These are phyloP conservation scores for Atkinsonella texensis DNA, from an alignment of 2,329 filamentous ascomycete species.

Conservation along the genomic window DNA sequence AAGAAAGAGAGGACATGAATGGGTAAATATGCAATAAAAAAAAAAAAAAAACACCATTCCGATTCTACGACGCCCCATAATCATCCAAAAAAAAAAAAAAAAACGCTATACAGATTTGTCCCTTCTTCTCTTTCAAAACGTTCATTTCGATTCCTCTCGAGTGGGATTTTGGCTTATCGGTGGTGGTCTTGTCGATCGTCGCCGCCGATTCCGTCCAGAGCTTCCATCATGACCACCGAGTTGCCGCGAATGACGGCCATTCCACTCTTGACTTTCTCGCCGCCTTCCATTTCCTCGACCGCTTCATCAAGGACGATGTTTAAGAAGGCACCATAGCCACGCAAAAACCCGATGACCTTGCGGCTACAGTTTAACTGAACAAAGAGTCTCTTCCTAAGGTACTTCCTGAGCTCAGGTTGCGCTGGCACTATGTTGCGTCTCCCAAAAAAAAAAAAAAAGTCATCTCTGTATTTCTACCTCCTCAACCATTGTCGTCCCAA, in stretches of 20 bases:
- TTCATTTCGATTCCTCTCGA: conserved; percentile 8
- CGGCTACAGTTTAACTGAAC: conserved; percentile 96
- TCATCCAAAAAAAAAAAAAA: no score
- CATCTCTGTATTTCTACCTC: no score
- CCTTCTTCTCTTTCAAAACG: neutral
- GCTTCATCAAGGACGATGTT: conserved; percentile 98
- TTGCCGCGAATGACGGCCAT: conserved; percentile 98
- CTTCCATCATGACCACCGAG: conserved; percentile 96
- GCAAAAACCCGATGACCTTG: conserved; percentile 87
- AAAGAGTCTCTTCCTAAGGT: conserved; percentile 97
- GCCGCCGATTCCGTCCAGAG: conserved; percentile 54
- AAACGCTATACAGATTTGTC: conserved; percentile 22
- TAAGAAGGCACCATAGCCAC: conserved; percentile 96
- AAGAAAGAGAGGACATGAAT: neutral
- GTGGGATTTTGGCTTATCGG: conserved; percentile 13
- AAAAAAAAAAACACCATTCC: neutral
- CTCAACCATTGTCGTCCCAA: no score
- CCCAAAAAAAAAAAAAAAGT: no score
- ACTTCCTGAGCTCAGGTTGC: conserved; percentile 99
- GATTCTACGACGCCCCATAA: conserved; percentile 6
- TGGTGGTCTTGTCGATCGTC: conserved; percentile 36
- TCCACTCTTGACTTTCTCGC: conserved; percentile 80
- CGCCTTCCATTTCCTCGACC: conserved; percentile 83
- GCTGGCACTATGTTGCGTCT: conserved; percentile 57
- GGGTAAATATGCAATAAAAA: neutral